phyloP scores from a whole-genome alignment of 169 alveolate species.

The Neospora caninum region DNA sequence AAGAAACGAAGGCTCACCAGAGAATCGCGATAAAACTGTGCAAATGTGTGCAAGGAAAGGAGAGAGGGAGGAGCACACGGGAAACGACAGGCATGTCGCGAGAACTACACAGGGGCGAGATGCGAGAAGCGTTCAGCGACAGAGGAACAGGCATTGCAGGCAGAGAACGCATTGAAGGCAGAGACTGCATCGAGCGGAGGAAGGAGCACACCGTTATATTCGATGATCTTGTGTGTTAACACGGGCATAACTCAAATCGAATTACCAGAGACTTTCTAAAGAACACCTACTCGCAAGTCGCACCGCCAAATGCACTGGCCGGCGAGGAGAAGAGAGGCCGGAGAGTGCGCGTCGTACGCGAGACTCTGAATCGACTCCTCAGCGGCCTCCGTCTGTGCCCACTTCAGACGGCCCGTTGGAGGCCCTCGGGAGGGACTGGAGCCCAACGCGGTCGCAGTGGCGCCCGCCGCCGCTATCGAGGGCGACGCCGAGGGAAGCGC shows the following conservation, averaged over 20 bases:
- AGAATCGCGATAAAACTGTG: too few relatives aligned
- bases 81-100: too few relatives aligned
- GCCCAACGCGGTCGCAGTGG: too few relatives aligned
- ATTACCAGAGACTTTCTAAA: not conserved
- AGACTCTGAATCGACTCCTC: slow-evolving; percentile 20
- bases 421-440: not conserved
- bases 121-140: too few relatives aligned
- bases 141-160: not conserved
- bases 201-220: not conserved
- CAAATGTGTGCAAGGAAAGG: too few relatives aligned
- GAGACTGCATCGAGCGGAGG: not conserved
- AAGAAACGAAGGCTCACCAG: too few relatives aligned
- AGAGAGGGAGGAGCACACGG: too few relatives aligned
- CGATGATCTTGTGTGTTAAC: not conserved
- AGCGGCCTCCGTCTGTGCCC: not conserved
- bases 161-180: not conserved
- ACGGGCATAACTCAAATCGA: not conserved
- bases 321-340: not conserved
- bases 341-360: not conserved
- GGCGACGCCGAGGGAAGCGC: not conserved
- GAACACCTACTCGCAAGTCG: slow-evolving; percentile 1
- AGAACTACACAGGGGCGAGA: too few relatives aligned
- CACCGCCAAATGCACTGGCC: slow-evolving; percentile 6
- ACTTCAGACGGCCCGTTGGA: not conserved
- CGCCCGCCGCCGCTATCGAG: not conserved